Base-by-base conservation (phyloP, 1,284 basidiomycete genomes). In the Apiotrichum montevideense region DNA sequence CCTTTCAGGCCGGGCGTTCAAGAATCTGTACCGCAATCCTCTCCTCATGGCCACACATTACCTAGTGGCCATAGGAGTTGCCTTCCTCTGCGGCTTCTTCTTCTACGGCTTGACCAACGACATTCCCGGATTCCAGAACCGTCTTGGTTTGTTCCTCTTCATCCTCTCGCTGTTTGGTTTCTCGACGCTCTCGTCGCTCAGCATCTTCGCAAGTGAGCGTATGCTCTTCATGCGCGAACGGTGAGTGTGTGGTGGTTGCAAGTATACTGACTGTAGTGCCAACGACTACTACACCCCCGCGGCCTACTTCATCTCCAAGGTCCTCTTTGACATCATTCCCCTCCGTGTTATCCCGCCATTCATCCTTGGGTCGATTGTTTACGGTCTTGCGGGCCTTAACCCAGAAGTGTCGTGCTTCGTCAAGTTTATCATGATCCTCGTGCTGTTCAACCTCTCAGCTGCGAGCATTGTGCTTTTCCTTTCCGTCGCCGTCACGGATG, bases 201-300 rank as follows among this genome's bases (percentile, higher is more conserved):
- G 90, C 6, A 78, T 96, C 48, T 98, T 98, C 72, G 89, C 93
- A 4, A 90, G 90, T 67, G 95, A 98, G 73, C 83, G 95, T 15
- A 86, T 97, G 60, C 77, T 98, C 44, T 98, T 97, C 79, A 96
- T 97, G 83, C 84, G 95, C 29, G 95, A 98, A 77, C 83, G 93
- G 88, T 91, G 63, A 48, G 81, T 71, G 14, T 35, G 1, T 13
- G 7, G 14, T 11, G 1, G 4, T 9, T 9, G 10, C 2, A 32
- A 5, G 51, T 39, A 33, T 44, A n/a, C 59, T 60, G 39, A 59
- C 44, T 42, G 14, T 68, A 90, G 92, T 63, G 86, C 94, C 1
- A 98, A 98, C 66, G 93, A 94, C 4, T 98, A 98, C 75, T 98
- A 98, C 73, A 88, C 89, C 0, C 88, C 95, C 0, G 85, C 92